These are phyloP conservation scores for Neoscytalidium dimidiatum DNA, from an alignment of 2,329 filamentous ascomycete genomes.

Conservation along the genomic window DNA sequence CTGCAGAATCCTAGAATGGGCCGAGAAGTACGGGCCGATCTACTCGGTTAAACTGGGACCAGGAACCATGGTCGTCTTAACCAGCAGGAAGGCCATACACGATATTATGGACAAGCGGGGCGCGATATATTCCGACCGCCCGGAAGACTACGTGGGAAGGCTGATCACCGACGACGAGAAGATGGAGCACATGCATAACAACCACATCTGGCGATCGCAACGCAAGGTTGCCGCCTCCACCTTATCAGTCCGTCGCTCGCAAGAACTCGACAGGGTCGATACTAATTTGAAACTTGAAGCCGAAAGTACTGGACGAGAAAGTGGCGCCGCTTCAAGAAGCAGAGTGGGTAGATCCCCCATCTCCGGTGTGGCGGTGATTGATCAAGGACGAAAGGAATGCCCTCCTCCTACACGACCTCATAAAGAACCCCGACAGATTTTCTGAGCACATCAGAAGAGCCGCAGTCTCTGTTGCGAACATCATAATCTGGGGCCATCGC, in stretches of 20 bases:
- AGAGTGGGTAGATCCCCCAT: constrained; percentile 19
- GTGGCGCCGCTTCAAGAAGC: constrained; percentile 23
- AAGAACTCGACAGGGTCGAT: neutral
- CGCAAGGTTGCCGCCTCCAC: constrained; percentile 27
- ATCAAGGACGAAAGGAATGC: constrained; percentile 17
- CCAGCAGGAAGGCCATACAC: constrained; percentile 41
- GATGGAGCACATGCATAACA: constrained; percentile 29
- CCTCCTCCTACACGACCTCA: constrained; percentile 22
- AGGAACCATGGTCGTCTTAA: constrained; percentile 45
- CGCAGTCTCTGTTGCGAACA: constrained; percentile 50
- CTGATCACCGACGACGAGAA: constrained; percentile 50
- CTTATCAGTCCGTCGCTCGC: constrained; percentile 14
- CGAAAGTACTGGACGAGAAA: constrained; percentile 20
- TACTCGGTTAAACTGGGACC: constrained; percentile 47
- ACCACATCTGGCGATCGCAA: constrained; percentile 25
- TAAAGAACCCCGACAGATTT: constrained; percentile 29
- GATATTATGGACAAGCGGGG: constrained; percentile 51
- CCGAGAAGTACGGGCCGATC: constrained; percentile 44
- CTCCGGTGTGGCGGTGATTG: neutral
- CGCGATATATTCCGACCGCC: constrained; percentile 46
- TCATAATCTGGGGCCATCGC: constrained; percentile 28
- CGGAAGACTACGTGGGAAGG: constrained; percentile 42
- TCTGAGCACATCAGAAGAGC: constrained; percentile 51
- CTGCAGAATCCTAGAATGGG: constrained; percentile 44
- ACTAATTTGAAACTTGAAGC: neutral